Evolutionary conservation across 2,329 filamentous ascomycete genomes (phyloP).

Genomic region (Curvularia eragrostidis): DNA sequence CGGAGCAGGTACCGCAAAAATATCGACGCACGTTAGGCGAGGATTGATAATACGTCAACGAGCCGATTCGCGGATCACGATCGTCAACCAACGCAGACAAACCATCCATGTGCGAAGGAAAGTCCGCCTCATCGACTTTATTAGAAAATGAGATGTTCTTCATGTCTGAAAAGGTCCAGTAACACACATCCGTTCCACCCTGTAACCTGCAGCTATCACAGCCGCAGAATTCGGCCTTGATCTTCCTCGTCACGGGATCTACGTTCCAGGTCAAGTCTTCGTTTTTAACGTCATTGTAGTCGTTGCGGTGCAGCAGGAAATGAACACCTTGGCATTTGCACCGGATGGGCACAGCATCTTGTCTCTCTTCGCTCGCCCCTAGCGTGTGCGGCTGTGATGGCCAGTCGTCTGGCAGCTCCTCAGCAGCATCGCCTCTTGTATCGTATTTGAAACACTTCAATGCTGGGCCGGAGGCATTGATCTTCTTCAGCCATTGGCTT

Average conservation of each 20-base stretch:
- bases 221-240: constrained; percentile 51
- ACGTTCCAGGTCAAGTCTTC: constrained; percentile 54
- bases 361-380: constrained; percentile 18
- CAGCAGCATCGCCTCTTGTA: constrained; percentile 16
- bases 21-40: constrained; percentile 57
- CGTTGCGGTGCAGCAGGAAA: constrained; percentile 48
- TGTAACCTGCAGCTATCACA: constrained; percentile 58
- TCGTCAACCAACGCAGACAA: constrained; percentile 49
- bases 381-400: constrained; percentile 19
- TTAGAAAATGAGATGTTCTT: constrained; percentile 48
- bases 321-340: constrained; percentile 59
- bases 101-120: constrained; percentile 40
- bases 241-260: constrained; percentile 54
- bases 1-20: constrained; percentile 59
- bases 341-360: constrained; percentile 46
- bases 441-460: constrained; percentile 26
- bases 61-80: constrained; percentile 52
- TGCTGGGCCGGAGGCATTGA: constrained; percentile 44
- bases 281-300: constrained; percentile 33
- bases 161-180: constrained; percentile 56
- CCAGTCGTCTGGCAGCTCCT: constrained; percentile 45
- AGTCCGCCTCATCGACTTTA: constrained; percentile 11
- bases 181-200: constrained; percentile 53
- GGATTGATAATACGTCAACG: constrained; percentile 54
- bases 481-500: constrained; percentile 54